These are phyloP conservation scores for Alternaria alternata DNA, from an alignment of 2,329 filamentous ascomycete genomes.

Conservation along the genomic window DNA sequence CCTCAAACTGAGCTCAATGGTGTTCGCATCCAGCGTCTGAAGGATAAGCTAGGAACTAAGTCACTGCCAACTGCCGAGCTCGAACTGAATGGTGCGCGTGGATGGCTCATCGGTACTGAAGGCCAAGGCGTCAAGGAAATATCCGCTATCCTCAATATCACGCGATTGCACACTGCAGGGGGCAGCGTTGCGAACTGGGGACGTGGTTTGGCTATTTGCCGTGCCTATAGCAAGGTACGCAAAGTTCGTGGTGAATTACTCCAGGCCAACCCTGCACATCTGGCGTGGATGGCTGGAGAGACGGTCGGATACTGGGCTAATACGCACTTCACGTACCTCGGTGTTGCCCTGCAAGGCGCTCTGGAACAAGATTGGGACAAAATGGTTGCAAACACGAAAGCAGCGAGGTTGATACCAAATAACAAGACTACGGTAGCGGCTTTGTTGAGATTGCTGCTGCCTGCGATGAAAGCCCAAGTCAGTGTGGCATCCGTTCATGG, in stretches of 20 bases:
- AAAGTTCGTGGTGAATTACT: constrained; percentile 60
- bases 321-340: constrained; percentile 65
- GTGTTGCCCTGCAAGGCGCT: constrained; percentile 63
- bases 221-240: constrained; percentile 66
- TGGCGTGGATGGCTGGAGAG: constrained; percentile 65
- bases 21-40: constrained; percentile 72
- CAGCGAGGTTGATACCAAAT: constrained; percentile 30
- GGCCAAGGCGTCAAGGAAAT: constrained; percentile 75
- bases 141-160: constrained; percentile 72
- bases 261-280: constrained; percentile 63
- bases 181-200: constrained; percentile 62
- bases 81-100: constrained; percentile 56
- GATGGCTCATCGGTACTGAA: constrained; percentile 69
- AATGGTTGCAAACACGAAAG: constrained; percentile 30
- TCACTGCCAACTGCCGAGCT: constrained; percentile 77
- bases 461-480: constrained; percentile 37
- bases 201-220: constrained; percentile 65
- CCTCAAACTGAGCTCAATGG: constrained; percentile 66
- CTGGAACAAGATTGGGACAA: constrained; percentile 56
- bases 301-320: constrained; percentile 65
- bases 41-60: constrained; percentile 76
- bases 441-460: constrained; percentile 36
- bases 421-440: constrained; percentile 21
- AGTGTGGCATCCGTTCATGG: constrained; percentile 55
- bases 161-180: constrained; percentile 66